phyloP scores from a whole-genome alignment of 1,284 basidiomycete genomes.

The Moesziomyces parantarcticus region DNA sequence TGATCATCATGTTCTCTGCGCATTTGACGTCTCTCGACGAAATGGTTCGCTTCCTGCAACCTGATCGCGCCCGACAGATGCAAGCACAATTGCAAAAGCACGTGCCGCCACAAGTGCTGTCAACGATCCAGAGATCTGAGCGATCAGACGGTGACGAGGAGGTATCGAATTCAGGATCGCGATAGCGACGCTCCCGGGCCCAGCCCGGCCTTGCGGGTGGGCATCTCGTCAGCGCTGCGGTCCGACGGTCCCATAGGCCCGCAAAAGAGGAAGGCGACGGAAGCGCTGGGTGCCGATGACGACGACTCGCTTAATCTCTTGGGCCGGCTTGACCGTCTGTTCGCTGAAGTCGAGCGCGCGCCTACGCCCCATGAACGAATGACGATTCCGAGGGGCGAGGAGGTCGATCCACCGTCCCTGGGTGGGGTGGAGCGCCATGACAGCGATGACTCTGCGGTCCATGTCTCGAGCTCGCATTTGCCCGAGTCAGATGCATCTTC shows the following conservation, averaged over 20 bases:
- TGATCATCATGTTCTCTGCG: neutral
- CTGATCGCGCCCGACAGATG: slow-evolving; percentile 14
- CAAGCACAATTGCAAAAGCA: slow-evolving; percentile 54
- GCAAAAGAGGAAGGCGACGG: slow-evolving; percentile 20
- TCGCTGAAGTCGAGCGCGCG: slow-evolving; percentile 7
- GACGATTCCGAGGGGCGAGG: neutral
- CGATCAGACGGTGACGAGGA: slow-evolving; percentile 1
- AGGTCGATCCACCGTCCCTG: neutral
- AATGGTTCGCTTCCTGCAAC: neutral
- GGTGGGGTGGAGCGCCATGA: neutral
- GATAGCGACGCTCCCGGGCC: neutral
- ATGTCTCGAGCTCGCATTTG: neutral
- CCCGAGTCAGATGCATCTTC: neutral
- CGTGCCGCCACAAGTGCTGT: slow-evolving; percentile 65
- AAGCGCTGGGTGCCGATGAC: neutral
- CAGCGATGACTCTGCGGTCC: no score
- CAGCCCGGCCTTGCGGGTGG: neutral
- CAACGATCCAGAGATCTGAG: slow-evolving; percentile 25
- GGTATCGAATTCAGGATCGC: slow-evolving; percentile 18
- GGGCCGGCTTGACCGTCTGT: slow-evolving; percentile 24
- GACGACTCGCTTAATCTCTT: slow-evolving; percentile 27
- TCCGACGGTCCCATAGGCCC: neutral
- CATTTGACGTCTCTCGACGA: neutral
- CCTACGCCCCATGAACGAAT: neutral
- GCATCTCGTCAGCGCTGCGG: neutral